Evolutionary conservation across 2,329 filamentous ascomycete genomes (phyloP).

Genomic region (Aciculosporium take): DNA sequence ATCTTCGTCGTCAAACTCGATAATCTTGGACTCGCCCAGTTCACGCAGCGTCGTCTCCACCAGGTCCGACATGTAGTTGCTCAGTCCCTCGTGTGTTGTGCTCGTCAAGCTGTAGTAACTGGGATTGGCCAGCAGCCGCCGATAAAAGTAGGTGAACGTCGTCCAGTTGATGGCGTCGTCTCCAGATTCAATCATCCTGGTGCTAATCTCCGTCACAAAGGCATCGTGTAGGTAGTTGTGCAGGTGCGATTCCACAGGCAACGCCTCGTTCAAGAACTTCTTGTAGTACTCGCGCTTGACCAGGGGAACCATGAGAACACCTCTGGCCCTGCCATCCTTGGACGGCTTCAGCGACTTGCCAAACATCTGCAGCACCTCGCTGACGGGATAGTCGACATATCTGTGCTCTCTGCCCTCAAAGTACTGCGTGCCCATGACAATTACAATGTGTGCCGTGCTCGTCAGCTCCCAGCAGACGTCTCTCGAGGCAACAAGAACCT

Average conservation of each 20-base stretch:
- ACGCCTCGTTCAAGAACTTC: conserved; percentile 91
- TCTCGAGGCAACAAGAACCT: conserved; percentile 60
- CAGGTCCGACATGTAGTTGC: conserved; percentile 82
- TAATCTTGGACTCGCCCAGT: conserved; percentile 81
- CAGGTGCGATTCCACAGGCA: conserved; percentile 89
- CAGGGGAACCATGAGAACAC: conserved; percentile 90
- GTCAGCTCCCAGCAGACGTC: conserved; percentile 96
- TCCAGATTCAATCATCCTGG: conserved; percentile 85
- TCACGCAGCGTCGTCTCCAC: conserved; percentile 89
- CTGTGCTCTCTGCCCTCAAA: conserved; percentile 94
- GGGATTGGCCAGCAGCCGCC: conserved; percentile 83
- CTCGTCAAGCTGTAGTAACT: conserved; percentile 89
- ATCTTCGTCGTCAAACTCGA: conserved; percentile 89
- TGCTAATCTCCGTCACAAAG: conserved; percentile 94
- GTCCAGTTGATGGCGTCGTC: conserved; percentile 98
- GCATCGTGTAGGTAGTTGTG: conserved; percentile 87
- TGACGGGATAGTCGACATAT: conserved; percentile 90
- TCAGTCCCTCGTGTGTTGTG: conserved; percentile 84
- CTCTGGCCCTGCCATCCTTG: conserved; percentile 67
- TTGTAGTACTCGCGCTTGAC: conserved; percentile 97
- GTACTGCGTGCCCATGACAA: conserved; percentile 96
- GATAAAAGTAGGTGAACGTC: conserved; percentile 97
- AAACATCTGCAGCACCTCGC: conserved; percentile 94
- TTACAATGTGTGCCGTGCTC: conserved; percentile 73
- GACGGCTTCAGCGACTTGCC: conserved; percentile 75